Base-by-base conservation (phyloP, 169 alveolate genomes). In the Cryptosporidium muris region DNA sequence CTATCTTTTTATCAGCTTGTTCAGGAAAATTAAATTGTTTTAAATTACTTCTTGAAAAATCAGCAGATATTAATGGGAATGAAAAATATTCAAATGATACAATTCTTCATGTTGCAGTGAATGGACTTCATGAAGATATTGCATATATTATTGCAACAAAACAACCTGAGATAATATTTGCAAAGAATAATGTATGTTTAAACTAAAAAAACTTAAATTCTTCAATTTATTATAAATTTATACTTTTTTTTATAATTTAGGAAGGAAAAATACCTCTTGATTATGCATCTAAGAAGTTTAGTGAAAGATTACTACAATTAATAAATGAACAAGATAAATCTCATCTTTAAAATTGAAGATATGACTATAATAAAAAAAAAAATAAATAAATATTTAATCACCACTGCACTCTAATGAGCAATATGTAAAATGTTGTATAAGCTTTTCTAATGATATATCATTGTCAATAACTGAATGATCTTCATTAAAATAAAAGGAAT, bases 241-340 rank as follows among this genome's bases (percentile, higher is more conserved):
- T 16, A 53, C 9, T 5, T 16, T 25, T 6, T 38, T 2, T 67
- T 1, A 25, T 25, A 25, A 25, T 25, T 25, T 54, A 67, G 82
- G 82, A 67, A 37, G 82, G 82, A 6, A 67, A 67, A 67, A 51
- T 67, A 4, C 82, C 82, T n/a, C 34, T 67, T 37, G 82, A 67
- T 11, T n/a, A 40, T 16, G 51, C 82, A 12, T 67, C 82, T 11
- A 67, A 45, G 43, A 65, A 67, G 16, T 67, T 67, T 37, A 67
- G 66, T 4, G 82, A 67, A 14, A 65, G 54, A 67, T 65, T 67
- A 8, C 38, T 67, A 12, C 66, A 67, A 43, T 52, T 67, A 7
- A 34, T 67, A 4, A 67, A 51, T 16, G 43, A 67, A 38, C 51
- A 53, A 12, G 51, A 52, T 38, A 65, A 67, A 25, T 25, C 25